These are phyloP conservation scores for Coemansia reversa DNA, from an alignment of 192 early-diverging fungal species.

Conservation along the genomic window DNA sequence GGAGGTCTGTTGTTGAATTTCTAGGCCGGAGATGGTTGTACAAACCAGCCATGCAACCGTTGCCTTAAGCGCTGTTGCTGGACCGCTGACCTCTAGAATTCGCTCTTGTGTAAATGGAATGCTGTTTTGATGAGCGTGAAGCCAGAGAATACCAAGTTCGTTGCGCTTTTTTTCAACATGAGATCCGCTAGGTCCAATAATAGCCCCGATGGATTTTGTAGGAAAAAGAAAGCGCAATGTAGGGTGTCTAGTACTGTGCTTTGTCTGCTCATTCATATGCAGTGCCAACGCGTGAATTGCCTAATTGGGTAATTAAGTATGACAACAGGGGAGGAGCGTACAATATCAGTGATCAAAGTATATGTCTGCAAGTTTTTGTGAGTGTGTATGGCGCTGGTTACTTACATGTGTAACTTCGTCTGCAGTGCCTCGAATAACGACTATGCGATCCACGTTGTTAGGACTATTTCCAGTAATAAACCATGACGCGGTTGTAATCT, in stretches of 20 bases:
- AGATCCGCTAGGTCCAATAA: conserved; percentile 29
- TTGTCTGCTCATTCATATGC: conserved; percentile 31
- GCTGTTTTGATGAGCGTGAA: conserved; percentile 24
- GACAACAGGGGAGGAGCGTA: background rate
- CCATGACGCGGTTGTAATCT: conserved; percentile 30
- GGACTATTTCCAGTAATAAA: conserved; percentile 26
- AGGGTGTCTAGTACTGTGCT: background rate
- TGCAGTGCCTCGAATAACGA: conserved; percentile 26
- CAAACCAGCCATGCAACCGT: conserved; percentile 15
- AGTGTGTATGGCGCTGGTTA: background rate
- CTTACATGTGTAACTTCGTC: conserved; percentile 37
- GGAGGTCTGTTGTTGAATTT: conserved; percentile 12
- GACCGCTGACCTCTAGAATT: conserved; percentile 32
- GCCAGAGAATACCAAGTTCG: conserved; percentile 15
- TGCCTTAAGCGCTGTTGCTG: conserved; percentile 12
- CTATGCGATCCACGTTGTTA: conserved; percentile 34
- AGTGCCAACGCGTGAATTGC: conserved; percentile 31
- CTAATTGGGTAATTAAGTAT: conserved; percentile 15
- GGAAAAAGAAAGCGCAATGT: conserved; percentile 41
- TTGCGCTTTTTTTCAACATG: conserved; percentile 18
- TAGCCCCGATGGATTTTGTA: conserved; percentile 24
- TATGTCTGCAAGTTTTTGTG: background rate
- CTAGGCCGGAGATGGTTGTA: conserved; percentile 15
- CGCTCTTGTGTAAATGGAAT: conserved; percentile 48
- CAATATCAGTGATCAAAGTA: conserved; percentile 1